Base-by-base conservation (phyloP, 176 grass and related monocot genomes). In the Oryza longistaminata region DNA sequence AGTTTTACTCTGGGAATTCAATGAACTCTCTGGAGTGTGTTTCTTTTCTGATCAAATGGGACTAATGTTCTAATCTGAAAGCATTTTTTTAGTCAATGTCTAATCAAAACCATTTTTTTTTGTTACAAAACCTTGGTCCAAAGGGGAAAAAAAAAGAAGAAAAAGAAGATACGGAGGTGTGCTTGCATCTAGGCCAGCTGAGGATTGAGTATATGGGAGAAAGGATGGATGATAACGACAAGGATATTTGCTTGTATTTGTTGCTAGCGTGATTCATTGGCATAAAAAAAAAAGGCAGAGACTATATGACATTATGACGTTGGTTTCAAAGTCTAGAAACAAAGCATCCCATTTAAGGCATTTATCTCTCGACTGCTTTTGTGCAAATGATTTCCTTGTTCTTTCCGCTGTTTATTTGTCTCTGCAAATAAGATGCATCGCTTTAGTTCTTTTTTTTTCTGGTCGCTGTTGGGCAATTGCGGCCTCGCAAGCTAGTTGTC, bases 221-320 rank as follows among this genome's bases (percentile, higher is more conserved):
- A 84, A 55, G 43, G 61, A 74, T 67, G 9, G 81, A 39, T 46
- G 87, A 61, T 0, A 68, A 37, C 16, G 74, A 67, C 74, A 66
- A 34, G 5, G 24, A 73, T 55, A 37, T 26, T 49, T 14, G 27
- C 68, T 64, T 34, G 80, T 39, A 65, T 29, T 88, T 82, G 72
- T 88, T 83, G 80, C 6, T 83, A 65, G 43, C 81, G 58, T 73
- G 33, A 73, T 55, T 68, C 61, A 45, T 17, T 21, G 9, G 70
- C 61, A 29, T 34, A 14, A 24, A 44, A 26, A 45, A 45, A 60
- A 42, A 2, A 35, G 34, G 34, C 60, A 29, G 1, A 25, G 19
- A 61, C 21, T 16, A 25, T 42, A 58, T 43, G 79, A 61, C 45
- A 74, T 79, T 42, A 83, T 43, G 79, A 61, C 45, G 79, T 79